Base-by-base conservation (phyloP, 1,284 basidiomycete genomes). In the Takashimella koratensis region DNA sequence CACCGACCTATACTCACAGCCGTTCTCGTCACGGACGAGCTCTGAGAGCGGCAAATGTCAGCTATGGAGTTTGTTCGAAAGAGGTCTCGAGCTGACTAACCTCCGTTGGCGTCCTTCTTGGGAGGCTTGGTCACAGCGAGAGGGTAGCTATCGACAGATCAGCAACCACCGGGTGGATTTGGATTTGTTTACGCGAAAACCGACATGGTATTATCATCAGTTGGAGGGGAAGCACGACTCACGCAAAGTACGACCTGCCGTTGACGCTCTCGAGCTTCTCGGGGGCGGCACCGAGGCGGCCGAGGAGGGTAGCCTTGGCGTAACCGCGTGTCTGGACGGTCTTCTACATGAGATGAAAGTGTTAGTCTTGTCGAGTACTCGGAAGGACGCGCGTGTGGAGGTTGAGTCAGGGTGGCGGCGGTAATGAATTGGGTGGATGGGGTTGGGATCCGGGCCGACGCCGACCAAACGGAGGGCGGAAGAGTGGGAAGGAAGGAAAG, bases 301-400 rank as follows among this genome's bases (percentile, higher is more conserved):
- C 71, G 40, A 74, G 51, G 51, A 74, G 57, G 43, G 68, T 67
- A 42, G 65, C 65, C 53, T 67, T 67, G 53, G 68, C 55, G 48
- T 56, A 62, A 45, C 46, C 41, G 51, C 63, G 58, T 45, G 51
- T 49, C 46, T 43, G 45, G 44, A 45, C 19, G 50, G 50, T 43
- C 49, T 56, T 54, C 54, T 58, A 52, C 2, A 27, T 19, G 11
- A 10, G 30, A 6, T 26, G 47, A 24, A 8, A 36, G 16, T 36
- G 10, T 36, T 36, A n/a, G n/a, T n/a, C n/a, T n/a, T n/a, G n/a
- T n/a, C n/a, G n/a, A n/a, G n/a, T n/a, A n/a, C n/a, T n/a, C n/a
- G n/a, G n/a, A n/a, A n/a, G 16, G 30, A 8, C 30, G 30, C 30
- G 30, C 16, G 16, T 36, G 30, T 36, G 30, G 30, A 36, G 30